Evolutionary conservation across 2,329 filamentous ascomycete species (phyloP).

Genomic region (Exophiala aquamarina): DNA sequence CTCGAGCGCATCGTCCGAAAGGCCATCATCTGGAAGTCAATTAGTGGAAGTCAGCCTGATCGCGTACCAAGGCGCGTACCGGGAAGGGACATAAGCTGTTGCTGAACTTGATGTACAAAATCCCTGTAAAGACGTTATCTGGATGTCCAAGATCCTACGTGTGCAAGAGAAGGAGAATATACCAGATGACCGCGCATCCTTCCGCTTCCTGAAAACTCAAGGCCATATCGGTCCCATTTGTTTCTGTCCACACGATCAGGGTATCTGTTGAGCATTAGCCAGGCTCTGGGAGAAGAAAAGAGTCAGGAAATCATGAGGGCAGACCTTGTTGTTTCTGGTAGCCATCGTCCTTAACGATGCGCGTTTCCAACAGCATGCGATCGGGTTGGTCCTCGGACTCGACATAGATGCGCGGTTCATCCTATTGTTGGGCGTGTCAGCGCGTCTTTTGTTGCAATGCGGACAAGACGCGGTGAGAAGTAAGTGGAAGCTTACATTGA

Average conservation of each 20-base stretch:
- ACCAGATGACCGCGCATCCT: constrained; percentile 92
- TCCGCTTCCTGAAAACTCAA: constrained; percentile 97
- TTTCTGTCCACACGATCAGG: constrained; percentile 96
- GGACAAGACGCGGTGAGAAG: not conserved
- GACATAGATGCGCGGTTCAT: constrained; percentile 85
- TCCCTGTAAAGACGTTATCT: constrained; percentile 59
- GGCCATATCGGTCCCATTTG: constrained; percentile 90
- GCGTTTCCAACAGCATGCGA: constrained; percentile 81
- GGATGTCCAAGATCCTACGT: constrained; percentile 13
- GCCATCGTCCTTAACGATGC: constrained; percentile 87
- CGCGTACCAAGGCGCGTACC: constrained; percentile 27
- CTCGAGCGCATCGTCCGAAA: constrained; percentile 87
- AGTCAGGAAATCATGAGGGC: constrained; percentile 5
- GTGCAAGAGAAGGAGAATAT: constrained; percentile 33
- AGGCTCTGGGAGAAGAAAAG: constrained; percentile 18
- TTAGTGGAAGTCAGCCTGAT: constrained; percentile 4
- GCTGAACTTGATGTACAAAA: constrained; percentile 84
- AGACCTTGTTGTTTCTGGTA: constrained; percentile 97
- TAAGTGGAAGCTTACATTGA: constrained; percentile 59
- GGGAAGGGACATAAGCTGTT: constrained; percentile 65
- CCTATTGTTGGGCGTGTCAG: constrained; percentile 42
- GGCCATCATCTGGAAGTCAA: constrained; percentile 67
- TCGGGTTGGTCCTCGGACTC: constrained; percentile 90
- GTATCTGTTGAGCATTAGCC: constrained; percentile 64
- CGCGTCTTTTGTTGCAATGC: not conserved